These are phyloP conservation scores for Magnolia kwangsiensis DNA, from an alignment of 164 flowering plant genomes.

Conservation along the genomic window DNA sequence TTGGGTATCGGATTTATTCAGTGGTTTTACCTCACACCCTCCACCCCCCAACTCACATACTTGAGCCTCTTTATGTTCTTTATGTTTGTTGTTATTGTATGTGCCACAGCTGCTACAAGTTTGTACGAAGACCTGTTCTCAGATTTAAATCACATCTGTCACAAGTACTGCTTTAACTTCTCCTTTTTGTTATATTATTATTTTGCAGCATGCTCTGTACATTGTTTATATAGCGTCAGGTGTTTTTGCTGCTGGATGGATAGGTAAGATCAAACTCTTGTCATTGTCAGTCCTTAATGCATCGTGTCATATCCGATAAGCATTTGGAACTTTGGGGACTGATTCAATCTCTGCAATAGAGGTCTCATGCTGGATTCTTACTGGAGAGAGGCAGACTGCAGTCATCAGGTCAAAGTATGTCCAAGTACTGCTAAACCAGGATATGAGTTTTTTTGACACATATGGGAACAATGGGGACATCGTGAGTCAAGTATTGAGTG, in stretches of 20 bases:
- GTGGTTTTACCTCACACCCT: too few species aligned
- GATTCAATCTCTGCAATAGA: slow-evolving; percentile 48
- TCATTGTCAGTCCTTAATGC: neutral
- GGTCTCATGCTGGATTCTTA: slow-evolving; percentile 99
- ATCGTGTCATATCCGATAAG: neutral
- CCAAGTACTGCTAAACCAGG: slow-evolving; percentile 89
- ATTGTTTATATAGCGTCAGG: slow-evolving; percentile 80
- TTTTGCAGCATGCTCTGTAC: slow-evolving; percentile 70
- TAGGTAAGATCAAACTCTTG: slow-evolving; percentile 53
- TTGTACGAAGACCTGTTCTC: neutral
- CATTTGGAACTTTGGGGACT: slow-evolving; percentile 5
- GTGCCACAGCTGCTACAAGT: neutral
- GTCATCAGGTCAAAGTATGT: slow-evolving; percentile 97
- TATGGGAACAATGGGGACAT: slow-evolving; percentile 98
- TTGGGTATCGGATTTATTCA: too few species aligned
- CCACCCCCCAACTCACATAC: too few species aligned
- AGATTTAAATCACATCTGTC: neutral
- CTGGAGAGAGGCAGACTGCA: slow-evolving; percentile 99
- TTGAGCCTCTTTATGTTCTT: too few species aligned
- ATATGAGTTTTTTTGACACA: slow-evolving; percentile 97
- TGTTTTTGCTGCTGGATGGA: slow-evolving; percentile 96
- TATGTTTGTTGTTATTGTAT: too few species aligned
- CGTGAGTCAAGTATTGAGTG: slow-evolving; percentile 99
- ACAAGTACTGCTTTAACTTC: neutral
- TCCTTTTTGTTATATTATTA: slow-evolving; percentile 10